Evolutionary conservation across 331 rosid genomes (phyloP).

Genomic region (Rosa hybrid): DNA sequence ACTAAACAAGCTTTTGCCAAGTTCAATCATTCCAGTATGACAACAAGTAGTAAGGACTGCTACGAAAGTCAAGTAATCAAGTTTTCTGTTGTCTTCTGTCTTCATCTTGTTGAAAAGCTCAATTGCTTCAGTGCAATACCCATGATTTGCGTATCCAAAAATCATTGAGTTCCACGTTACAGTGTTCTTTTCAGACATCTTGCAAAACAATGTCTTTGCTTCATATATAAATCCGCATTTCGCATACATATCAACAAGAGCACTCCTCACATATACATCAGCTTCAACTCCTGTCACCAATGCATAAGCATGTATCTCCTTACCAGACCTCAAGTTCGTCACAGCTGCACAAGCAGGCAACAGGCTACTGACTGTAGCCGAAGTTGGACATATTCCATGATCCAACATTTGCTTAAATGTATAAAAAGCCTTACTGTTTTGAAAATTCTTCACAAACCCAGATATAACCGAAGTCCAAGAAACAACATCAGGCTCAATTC

Average conservation of each 20-base stretch:
- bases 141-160: slow-evolving; percentile 88
- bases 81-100: slow-evolving; percentile 47
- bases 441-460: slow-evolving; percentile 79
- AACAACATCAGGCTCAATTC: slow-evolving; percentile 73
- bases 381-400: slow-evolving; percentile 68
- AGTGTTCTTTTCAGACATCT: slow-evolving; percentile 60
- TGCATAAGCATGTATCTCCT: slow-evolving; percentile 70
- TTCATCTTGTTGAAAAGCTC: slow-evolving; percentile 74
- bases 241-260: slow-evolving; percentile 88
- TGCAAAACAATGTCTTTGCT: slow-evolving; percentile 57
- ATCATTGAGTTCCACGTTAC: slow-evolving; percentile 91
- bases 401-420: slow-evolving; percentile 61
- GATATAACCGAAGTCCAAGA: slow-evolving; percentile 91
- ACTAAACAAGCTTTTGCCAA: slow-evolving; percentile 61
- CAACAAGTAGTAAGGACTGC: slow-evolving; percentile 78
- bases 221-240: slow-evolving; percentile 84
- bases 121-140: slow-evolving; percentile 64
- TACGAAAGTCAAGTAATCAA: slow-evolving; percentile 75
- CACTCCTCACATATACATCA: slow-evolving; percentile 77
- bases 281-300: slow-evolving; percentile 61
- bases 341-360: slow-evolving; percentile 76
- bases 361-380: slow-evolving; percentile 76
- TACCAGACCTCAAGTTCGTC: slow-evolving; percentile 62
- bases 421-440: slow-evolving; percentile 56
- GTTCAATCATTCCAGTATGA: slow-evolving; percentile 68